Evolutionary conservation across 2,329 filamentous ascomycete genomes (phyloP), one percentile per base, ranked within the genome.

Genomic region (Lithohypha guttulata): DNA sequence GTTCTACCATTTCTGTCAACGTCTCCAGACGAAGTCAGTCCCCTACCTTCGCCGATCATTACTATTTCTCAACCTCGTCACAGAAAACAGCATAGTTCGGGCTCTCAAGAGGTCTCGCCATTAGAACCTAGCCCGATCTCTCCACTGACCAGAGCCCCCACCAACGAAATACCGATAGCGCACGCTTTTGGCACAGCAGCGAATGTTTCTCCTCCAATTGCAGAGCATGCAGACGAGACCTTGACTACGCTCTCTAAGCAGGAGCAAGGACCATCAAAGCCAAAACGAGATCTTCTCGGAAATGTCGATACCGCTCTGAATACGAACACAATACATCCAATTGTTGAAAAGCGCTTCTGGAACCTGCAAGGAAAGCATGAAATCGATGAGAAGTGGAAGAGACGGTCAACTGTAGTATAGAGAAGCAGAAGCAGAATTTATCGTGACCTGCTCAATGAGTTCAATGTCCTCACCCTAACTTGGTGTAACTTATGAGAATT

Each of bases 21-120:
- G 5, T n/a, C 20, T 11, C 18, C 10, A 10, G 33, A 26, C 23
- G 33, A 36, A n/a, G 15, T 36, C n/a, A 8, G 18, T 8, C 33
- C 33, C 11, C 11, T 36, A 11, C 33, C 21, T 4, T 36, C 33
- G 15, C 33, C 33, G 3, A 19, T 26, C 11, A 36, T 27, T 22
- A 36, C 33, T 7, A 3, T 36, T n/a, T 27, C 33, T 3, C 19
- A 6, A 10, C 33, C 33, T 11, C 13, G 17, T 13, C 33, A 15
- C 9, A 22, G 13, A 13, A 25, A 13, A 14, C 33, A 36, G 14
- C 33, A 36, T 26, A 36, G 11, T n/a, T 7, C 20, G 6, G 27
- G 20, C 18, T 19, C 17, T 3, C 33, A 26, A 13, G 20, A 15
- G 7, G n/a, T 36, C 8, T 36, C 33, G 18, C 33, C 21, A 5